Evolutionary conservation across 768 basidiomycete genomes (phyloP).

Genomic region (Phlegmacium glaucopus): DNA sequence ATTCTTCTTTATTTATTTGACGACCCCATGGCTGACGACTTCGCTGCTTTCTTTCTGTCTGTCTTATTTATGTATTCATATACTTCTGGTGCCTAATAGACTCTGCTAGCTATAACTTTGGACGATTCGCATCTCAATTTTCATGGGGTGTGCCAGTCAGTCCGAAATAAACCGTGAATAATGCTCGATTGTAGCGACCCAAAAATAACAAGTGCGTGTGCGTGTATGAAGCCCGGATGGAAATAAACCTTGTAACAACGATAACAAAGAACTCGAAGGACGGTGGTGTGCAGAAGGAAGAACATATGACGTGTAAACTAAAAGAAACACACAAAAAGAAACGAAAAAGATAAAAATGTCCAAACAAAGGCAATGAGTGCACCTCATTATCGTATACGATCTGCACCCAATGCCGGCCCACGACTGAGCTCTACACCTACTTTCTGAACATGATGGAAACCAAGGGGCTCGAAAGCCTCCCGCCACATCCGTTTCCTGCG

Average conservation of each 20-base stretch:
- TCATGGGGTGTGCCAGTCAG: not conserved
- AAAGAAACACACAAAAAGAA: not conserved
- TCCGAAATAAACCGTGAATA: not conserved
- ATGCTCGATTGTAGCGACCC: not conserved
- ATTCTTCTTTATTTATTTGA: slow-evolving; percentile 3
- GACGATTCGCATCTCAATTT: not conserved
- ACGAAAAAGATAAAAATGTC: not conserved
- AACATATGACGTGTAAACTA: too few relatives aligned
- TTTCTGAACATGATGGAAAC: slow-evolving; percentile 65
- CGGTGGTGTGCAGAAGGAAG: too few relatives aligned
- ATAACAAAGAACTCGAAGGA: too few relatives aligned
- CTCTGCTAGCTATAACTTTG: not conserved
- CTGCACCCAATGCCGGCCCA: slow-evolving; percentile 42
- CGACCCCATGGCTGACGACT: not conserved
- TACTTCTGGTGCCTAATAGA: not conserved
- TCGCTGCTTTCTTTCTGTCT: not conserved
- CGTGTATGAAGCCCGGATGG: too few relatives aligned
- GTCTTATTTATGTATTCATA: not conserved
- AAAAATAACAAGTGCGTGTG: too few relatives aligned
- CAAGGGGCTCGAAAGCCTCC: slow-evolving; percentile 64
- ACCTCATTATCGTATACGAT: slow-evolving; percentile 3
- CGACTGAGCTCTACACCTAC: slow-evolving; percentile 71
- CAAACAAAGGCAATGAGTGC: not conserved
- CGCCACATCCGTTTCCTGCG: slow-evolving; percentile 60
- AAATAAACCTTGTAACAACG: too few relatives aligned